Base-by-base conservation (phyloP, 495 filamentous ascomycete genomes). In the Neurospora hispaniola region DNA sequence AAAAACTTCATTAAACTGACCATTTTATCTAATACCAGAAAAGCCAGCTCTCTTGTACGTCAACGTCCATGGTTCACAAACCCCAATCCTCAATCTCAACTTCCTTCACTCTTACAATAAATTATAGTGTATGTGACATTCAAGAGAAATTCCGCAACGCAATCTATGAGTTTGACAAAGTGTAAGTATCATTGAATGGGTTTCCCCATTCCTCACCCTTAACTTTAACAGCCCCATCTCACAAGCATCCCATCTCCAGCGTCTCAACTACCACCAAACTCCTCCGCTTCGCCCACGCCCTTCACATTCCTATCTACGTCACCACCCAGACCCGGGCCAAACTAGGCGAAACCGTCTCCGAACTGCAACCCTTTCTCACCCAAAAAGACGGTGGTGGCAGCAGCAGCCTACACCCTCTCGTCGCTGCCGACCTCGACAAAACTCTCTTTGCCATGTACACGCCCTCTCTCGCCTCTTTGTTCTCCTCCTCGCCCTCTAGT, bases 71-170 rank as follows among this genome's bases (percentile, higher is more conserved):
- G 35, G 23, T 7, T 18, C 20, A 18, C 39, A 27, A 2, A 20
- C 8, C 18, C 2, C 42, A n/a, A 40, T 10, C 27, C 31, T 6
- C 35, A 38, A 0, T 38, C 4, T 42, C 73, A 31, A 70, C 42
- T 2, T 0, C 3, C 10, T 10, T 48, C 9, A 23, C 4, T 23
- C 39, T 12, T 12, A 38, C 35, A 38, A 38, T 38, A 2, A 1
- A 11, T 4, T 0, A 42, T 76, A 98, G 95, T 76, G 87, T 99
- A 77, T 99, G 96, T 84, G 96, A 99, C 77, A 87, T 98, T 75
- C 96, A 99, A 86, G 94, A 97, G 75, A 94, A 92, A 79, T 99
- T 99, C 85, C 88, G 93, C 59, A 81, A 84, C 5, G 88, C 88
- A 48, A 96, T 99, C 79, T 87, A 89, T 80, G 90, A 96, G 80